Evolutionary conservation across 495 filamentous ascomycete genomes (phyloP).

Genomic region (Podospora sp.): DNA sequence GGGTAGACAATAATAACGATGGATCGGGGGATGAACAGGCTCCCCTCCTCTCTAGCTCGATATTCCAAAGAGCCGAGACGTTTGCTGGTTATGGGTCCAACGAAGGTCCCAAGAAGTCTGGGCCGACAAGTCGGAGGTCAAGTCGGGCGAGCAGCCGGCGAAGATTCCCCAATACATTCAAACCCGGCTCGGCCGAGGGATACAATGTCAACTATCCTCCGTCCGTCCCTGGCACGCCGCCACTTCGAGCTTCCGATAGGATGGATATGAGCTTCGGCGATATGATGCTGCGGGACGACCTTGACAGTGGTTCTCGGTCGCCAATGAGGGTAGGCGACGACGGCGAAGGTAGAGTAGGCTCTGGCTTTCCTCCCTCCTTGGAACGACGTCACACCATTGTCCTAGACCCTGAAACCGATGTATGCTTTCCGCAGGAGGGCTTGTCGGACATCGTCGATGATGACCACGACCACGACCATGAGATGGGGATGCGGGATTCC

Average conservation of each 20-base stretch:
- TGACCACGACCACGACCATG: slow-evolving; percentile 59
- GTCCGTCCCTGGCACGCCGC: slow-evolving; percentile 81
- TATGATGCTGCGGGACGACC: slow-evolving; percentile 68
- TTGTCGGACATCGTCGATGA: slow-evolving; percentile 81
- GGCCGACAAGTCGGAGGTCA: slow-evolving; percentile 45
- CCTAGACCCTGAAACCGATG: slow-evolving; percentile 74
- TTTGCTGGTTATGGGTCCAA: slow-evolving; percentile 43
- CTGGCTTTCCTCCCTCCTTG: slow-evolving; percentile 33
- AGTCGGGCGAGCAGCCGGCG: slow-evolving; percentile 43
- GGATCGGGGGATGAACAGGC: slow-evolving; percentile 56
- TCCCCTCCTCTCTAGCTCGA: slow-evolving; percentile 53
- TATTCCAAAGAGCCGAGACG: slow-evolving; percentile 34
- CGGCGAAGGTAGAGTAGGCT: slow-evolving; percentile 38
- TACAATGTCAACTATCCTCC: slow-evolving; percentile 98
- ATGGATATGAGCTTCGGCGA: slow-evolving; percentile 73
- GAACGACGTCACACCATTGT: slow-evolving; percentile 53
- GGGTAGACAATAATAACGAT: slow-evolving; percentile 42
- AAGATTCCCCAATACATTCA: slow-evolving; percentile 32
- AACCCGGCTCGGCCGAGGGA: slow-evolving; percentile 41
- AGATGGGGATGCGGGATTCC: slow-evolving; percentile 45
- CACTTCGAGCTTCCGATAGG: slow-evolving; percentile 49
- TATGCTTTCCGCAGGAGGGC: slow-evolving; percentile 84
- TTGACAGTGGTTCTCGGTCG: slow-evolving; percentile 39
- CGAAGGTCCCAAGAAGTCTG: slow-evolving; percentile 31
- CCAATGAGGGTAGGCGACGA: slow-evolving; percentile 38